These are phyloP conservation scores for Penicillium bovifimosum DNA, from an alignment of 495 filamentous ascomycete species.

Conservation along the genomic window DNA sequence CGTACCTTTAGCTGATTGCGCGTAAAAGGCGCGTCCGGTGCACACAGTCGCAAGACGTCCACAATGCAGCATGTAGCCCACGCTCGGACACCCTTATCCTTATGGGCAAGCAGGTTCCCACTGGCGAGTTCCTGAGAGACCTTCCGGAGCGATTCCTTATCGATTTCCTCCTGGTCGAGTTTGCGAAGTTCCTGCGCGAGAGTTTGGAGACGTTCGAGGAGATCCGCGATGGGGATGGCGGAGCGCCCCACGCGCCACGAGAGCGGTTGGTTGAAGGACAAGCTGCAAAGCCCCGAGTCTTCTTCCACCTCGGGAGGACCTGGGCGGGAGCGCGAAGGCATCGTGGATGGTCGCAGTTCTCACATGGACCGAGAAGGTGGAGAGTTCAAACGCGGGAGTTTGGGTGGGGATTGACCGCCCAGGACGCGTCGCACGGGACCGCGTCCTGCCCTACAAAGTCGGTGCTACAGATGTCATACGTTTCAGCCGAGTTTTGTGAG, in stretches of 20 bases:
- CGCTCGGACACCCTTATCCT: constrained; percentile 87
- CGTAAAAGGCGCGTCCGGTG: constrained; percentile 93
- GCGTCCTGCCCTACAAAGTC: constrained; percentile 18
- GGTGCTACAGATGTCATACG: not conserved
- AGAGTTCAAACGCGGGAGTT: constrained; percentile 18
- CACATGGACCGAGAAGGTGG: constrained; percentile 20
- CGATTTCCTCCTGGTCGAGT: constrained; percentile 81
- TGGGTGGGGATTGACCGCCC: constrained; percentile 26
- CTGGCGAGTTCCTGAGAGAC: constrained; percentile 87
- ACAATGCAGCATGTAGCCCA: constrained; percentile 85
- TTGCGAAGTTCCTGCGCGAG: constrained; percentile 79
- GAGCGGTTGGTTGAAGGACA: constrained; percentile 75
- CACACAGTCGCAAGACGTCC: constrained; percentile 89
- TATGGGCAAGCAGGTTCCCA: constrained; percentile 77
- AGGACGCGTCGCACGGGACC: constrained; percentile 27
- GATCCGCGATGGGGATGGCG: constrained; percentile 74
- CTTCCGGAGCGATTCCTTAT: constrained; percentile 70
- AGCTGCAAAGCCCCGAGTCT: constrained; percentile 32
- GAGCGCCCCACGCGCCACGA: constrained; percentile 87
- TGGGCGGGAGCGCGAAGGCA: constrained; percentile 48
- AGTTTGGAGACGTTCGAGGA: constrained; percentile 71
- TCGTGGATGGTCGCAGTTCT: constrained; percentile 28
- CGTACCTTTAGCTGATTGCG: constrained; percentile 82
- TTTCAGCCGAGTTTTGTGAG: not conserved
- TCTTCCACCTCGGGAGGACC: constrained; percentile 37